Evolutionary conservation across 2,329 filamentous ascomycete species (phyloP).

Genomic region (Albifimbria verrucaria): DNA sequence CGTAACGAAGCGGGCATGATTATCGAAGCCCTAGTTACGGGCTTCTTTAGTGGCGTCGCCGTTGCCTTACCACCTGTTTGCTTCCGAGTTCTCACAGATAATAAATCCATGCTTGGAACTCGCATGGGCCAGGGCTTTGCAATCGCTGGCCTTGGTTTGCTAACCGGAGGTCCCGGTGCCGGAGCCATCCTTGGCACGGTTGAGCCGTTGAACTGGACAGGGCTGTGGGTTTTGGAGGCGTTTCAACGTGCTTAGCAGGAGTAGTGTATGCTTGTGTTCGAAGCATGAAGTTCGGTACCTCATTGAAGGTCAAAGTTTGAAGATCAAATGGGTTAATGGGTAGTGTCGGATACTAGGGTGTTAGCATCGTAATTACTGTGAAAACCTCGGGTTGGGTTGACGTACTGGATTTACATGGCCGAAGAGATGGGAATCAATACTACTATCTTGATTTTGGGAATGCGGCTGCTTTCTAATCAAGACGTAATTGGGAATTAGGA

Average conservation of each 20-base stretch:
- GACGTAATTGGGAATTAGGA: too few relatives aligned
- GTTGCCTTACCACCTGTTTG: constrained; percentile 30
- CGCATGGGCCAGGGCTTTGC: constrained; percentile 35
- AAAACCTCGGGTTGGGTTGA: too few relatives aligned
- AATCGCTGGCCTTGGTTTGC: constrained; percentile 24
- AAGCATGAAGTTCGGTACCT: not conserved
- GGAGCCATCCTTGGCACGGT: not conserved
- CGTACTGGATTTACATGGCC: too few relatives aligned
- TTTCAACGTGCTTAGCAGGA: not conserved
- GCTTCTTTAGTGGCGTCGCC: constrained; percentile 40
- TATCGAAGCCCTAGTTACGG: constrained; percentile 30
- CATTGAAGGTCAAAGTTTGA: not conserved
- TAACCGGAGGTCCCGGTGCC: constrained; percentile 13
- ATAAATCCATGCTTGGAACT: constrained; percentile 38
- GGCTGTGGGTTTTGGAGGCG: not conserved
- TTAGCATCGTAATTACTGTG: too few relatives aligned
- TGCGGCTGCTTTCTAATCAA: too few relatives aligned
- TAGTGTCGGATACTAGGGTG: too few relatives aligned
- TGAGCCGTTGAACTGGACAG: not conserved
- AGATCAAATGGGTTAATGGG: too few relatives aligned
- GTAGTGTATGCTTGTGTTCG: not conserved
- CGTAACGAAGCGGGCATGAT: constrained; percentile 30
- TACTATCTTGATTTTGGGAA: too few relatives aligned
- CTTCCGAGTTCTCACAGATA: constrained; percentile 32
- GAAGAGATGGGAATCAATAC: too few relatives aligned